Conservation (phyloP, 495 filamentous ascomycete genomes). For the Bacidia gigantensis region DNA sequence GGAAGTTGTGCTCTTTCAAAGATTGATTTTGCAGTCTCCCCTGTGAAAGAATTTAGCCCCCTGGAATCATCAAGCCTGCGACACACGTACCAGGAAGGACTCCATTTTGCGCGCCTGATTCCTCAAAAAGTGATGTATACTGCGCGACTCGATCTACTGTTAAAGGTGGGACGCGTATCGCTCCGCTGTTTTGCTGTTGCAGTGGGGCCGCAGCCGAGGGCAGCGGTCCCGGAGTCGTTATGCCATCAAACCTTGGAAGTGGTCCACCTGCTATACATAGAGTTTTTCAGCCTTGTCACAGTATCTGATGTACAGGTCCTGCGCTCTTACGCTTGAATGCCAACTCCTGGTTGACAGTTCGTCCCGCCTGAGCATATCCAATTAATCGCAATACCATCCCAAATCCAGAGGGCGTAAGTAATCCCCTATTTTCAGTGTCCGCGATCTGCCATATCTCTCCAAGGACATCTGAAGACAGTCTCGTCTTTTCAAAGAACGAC, state of each 20-base stretch:
- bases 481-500: conserved; percentile 95
- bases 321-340: conserved; percentile 45
- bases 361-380: conserved; percentile 82
- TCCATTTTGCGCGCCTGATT: conserved; percentile 64
- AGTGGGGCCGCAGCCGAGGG: conserved; percentile 29
- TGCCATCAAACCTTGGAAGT: conserved; percentile 81
- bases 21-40: conserved; percentile 81
- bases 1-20: conserved; percentile 86
- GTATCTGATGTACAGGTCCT: neutral
- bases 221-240: conserved; percentile 32
- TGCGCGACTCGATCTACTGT: conserved; percentile 79
- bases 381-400: conserved; percentile 84
- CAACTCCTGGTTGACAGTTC: conserved; percentile 65
- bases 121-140: conserved; percentile 75
- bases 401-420: conserved; percentile 84
- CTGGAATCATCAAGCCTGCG: neutral
- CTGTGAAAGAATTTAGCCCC: conserved; percentile 20
- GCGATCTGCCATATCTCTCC: conserved; percentile 99
- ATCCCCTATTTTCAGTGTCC: conserved; percentile 87
- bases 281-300: conserved; percentile 13
- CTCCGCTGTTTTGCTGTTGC: conserved; percentile 50
- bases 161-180: conserved; percentile 80
- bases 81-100: conserved; percentile 51
- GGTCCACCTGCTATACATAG: conserved; percentile 52
- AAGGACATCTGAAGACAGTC: conserved; percentile 66